Conservation (phyloP, 148 eudicot genomes). For the Rhododendron ferrugineum region DNA sequence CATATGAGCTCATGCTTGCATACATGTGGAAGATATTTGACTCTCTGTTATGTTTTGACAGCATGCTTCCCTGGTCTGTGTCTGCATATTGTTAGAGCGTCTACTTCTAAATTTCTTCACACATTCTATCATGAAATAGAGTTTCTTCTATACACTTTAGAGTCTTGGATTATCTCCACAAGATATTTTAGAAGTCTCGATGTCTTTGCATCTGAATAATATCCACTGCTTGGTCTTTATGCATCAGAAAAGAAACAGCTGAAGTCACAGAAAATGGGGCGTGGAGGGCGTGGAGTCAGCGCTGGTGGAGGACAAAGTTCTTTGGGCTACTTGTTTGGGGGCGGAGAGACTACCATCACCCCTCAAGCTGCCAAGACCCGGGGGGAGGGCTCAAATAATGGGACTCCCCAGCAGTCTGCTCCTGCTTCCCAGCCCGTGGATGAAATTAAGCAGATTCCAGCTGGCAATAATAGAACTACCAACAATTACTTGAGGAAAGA, state of each 20-base stretch:
- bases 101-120: neutral
- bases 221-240: neutral
- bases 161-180: neutral
- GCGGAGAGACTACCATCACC: constrained; percentile 21
- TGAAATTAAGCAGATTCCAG: constrained; percentile 19
- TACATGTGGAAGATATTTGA: neutral
- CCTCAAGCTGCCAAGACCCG: constrained; percentile 13
- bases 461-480: constrained; percentile 16
- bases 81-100: neutral
- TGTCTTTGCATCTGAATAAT: neutral
- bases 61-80: neutral
- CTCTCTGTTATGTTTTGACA: neutral
- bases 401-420: constrained; percentile 11
- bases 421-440: constrained; percentile 14
- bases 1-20: neutral
- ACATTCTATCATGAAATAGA: neutral
- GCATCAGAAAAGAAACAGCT: neutral
- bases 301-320: constrained; percentile 41
- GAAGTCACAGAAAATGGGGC: constrained; percentile 22
- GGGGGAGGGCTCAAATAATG: constrained; percentile 6
- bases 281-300: constrained; percentile 37
- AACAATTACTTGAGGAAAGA: constrained; percentile 28
- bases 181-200: neutral
- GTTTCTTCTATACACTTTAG: neutral
- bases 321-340: constrained; percentile 34